A percentile compares a stretch with the other conserved stretches of the same genome.
Evolutionary conservation across 352 stramenopile species (phyloP).

Genomic region (Phytophthora macrochlamydospora): DNA sequence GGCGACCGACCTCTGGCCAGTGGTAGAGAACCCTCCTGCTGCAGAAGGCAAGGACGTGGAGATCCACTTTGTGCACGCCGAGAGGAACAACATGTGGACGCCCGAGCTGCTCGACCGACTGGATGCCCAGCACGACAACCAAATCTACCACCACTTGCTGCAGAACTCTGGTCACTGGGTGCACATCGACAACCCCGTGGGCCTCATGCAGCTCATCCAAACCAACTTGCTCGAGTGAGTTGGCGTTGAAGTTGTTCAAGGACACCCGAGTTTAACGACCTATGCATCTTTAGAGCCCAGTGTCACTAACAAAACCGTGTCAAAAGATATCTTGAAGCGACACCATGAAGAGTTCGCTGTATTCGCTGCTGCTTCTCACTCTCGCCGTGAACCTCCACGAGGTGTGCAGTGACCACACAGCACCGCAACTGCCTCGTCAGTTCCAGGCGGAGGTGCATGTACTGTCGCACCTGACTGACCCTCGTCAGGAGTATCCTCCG

Average conservation of each 20-base stretch:
- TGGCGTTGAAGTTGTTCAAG: constrained; percentile 15
- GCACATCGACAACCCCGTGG: constrained; percentile 83
- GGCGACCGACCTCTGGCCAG: constrained; percentile 67
- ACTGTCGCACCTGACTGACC: constrained; percentile 69
- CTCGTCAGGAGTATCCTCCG: constrained; percentile 58
- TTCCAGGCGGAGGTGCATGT: constrained; percentile 62
- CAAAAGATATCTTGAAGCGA: constrained; percentile 33
- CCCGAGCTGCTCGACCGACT: constrained; percentile 46
- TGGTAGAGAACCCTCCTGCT: constrained; percentile 43
- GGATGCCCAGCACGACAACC: constrained; percentile 42
- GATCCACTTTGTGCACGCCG: constrained; percentile 81
- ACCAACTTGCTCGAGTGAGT: constrained; percentile 35
- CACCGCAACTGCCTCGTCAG: constrained; percentile 50
- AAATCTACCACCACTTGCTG: constrained; percentile 74
- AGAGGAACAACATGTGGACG: constrained; percentile 83
- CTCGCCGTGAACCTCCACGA: neutral
- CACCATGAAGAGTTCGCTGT: constrained; percentile 3
- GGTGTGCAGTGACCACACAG: constrained; percentile 11
- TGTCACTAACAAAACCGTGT: constrained; percentile 9
- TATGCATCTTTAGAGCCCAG: neutral
- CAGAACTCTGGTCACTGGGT: constrained; percentile 83
- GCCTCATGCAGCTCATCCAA: constrained; percentile 74
- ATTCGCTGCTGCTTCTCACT: constrained; percentile 9
- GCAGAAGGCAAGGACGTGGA: constrained; percentile 43
- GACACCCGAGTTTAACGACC: neutral